Evolutionary conservation across 805 yeast genomes (phyloP), one percentile per base, ranked within the genome.

Genomic region (Cephaloascus albidus): DNA sequence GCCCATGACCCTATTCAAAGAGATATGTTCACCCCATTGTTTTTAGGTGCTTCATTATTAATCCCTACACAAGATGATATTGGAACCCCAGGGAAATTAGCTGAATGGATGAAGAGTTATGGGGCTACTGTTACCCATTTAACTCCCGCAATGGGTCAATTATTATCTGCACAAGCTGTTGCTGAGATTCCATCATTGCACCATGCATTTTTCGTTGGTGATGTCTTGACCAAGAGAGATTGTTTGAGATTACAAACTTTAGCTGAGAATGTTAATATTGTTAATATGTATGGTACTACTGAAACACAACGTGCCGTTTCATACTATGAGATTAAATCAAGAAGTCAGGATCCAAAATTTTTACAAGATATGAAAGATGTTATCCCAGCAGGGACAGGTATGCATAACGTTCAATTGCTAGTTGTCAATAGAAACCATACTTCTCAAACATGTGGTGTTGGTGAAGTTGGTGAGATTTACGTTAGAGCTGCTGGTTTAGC

Each of bases 1-100:
- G 99, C 99, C 0, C 99, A 93, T 59, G 99, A 93, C 62, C 99
- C 99, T 10, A 90, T 93, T 46, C 99, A 93, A 68, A 83, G 99
- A 70, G 99, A 93, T 62, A 93, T 93, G 84, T 93, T 93, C 61
- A 93, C 99, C 5, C 99, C 99, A 18, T 72, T 93, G 45, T 93
- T 93, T 60, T 66, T 93, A 46, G 99, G 99, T 47, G 98, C 98
- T 16, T 85, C 81, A 49, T 68, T 93, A 41, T 72, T 86, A 45
- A 94, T 93, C 23, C 99, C 99, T 38, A 89, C 97, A 12, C 80
- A 88, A 15, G 97, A 93, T 60, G 99, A 93, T 59, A 93, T 93
- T 52, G 98, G 99, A 36, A 93, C 98, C 3, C 99, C 99, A 4
- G 98, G 98, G 23, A 80, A 84, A 54, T 71, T 93, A 40, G 98